phyloP scores from a whole-genome alignment of 164 flowering plant species.

The Dillenia turbinata region DNA sequence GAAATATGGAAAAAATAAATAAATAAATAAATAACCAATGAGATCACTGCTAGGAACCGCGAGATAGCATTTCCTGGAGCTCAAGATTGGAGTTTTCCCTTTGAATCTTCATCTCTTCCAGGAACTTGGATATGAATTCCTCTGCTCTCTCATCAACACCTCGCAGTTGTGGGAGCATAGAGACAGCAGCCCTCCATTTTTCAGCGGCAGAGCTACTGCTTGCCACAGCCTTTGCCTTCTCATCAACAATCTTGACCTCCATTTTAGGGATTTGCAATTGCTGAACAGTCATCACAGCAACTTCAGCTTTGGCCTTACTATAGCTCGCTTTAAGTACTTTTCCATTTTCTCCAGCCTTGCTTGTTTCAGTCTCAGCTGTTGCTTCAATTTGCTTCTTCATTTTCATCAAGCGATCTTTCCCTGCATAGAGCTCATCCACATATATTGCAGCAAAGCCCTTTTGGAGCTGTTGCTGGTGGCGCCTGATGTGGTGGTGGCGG shows the following conservation, averaged over 20 bases:
- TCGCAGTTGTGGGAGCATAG: constrained; percentile 31
- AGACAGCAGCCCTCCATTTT: constrained; percentile 25
- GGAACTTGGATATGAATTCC: constrained; percentile 53
- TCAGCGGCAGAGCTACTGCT: constrained; percentile 14
- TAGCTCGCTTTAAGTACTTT: too few species aligned
- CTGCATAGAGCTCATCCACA: constrained; percentile 42
- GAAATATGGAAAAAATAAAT: too few species aligned
- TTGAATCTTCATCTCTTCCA: constrained; percentile 49
- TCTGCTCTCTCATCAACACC: constrained; percentile 76
- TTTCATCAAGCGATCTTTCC: not conserved
- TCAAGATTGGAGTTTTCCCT: too few species aligned
- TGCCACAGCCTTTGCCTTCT: not conserved
- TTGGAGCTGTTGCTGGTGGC: constrained; percentile 4
- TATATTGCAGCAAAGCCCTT: constrained; percentile 30
- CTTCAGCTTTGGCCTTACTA: too few species aligned
- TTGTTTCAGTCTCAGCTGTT: not conserved
- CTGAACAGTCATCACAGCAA: too few species aligned
- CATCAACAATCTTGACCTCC: too few species aligned
- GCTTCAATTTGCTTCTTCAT: not conserved
- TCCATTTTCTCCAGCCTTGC: not conserved
- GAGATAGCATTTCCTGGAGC: constrained; percentile 26
- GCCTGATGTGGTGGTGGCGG: not conserved
- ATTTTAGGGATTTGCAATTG: too few species aligned
- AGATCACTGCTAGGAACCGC: constrained; percentile 6
- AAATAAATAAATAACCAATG: too few species aligned